A percentile compares a stretch with the other conserved stretches of the same genome.
These are phyloP conservation scores for Sporothrix globosa DNA, from an alignment of 2,329 filamentous ascomycete species.

Conservation along the genomic window DNA sequence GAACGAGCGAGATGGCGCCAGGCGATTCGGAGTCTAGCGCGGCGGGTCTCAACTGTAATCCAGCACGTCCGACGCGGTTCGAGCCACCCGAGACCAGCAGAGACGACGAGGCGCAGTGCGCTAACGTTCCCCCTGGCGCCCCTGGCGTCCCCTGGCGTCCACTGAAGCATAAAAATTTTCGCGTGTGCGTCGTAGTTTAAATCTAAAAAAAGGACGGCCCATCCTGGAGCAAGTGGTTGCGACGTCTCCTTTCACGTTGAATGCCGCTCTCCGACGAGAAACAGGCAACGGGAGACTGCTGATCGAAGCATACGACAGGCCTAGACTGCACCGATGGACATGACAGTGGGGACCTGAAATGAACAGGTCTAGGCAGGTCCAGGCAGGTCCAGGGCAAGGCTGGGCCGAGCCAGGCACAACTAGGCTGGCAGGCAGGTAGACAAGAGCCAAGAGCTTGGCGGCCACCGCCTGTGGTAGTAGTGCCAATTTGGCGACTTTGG, in stretches of 20 bases:
- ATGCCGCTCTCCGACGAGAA: neutral
- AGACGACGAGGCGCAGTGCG: constrained; percentile 4
- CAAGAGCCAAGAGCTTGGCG: neutral
- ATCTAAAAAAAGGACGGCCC: constrained; percentile 15
- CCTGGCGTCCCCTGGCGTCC: no score
- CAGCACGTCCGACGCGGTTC: no score
- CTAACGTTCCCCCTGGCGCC: no score
- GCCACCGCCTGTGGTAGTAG: no score
- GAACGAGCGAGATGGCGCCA: neutral
- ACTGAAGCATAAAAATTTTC: neutral
- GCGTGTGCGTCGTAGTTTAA: neutral
- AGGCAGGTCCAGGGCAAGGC: neutral
- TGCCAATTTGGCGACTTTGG: neutral
- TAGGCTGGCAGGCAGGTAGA: neutral
- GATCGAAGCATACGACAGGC: constrained; percentile 5
- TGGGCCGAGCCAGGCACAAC: neutral
- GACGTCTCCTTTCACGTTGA: no score
- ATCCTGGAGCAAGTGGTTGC: no score
- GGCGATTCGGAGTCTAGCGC: neutral
- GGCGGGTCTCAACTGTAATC: no score
- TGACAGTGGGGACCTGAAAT: no score
- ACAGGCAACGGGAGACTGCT: neutral
- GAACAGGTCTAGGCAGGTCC: neutral
- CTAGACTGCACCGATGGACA: neutral
- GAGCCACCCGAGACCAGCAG: neutral